phyloP scores from a whole-genome alignment of 306 rosid genomes.

The Crotalaria pallida region DNA sequence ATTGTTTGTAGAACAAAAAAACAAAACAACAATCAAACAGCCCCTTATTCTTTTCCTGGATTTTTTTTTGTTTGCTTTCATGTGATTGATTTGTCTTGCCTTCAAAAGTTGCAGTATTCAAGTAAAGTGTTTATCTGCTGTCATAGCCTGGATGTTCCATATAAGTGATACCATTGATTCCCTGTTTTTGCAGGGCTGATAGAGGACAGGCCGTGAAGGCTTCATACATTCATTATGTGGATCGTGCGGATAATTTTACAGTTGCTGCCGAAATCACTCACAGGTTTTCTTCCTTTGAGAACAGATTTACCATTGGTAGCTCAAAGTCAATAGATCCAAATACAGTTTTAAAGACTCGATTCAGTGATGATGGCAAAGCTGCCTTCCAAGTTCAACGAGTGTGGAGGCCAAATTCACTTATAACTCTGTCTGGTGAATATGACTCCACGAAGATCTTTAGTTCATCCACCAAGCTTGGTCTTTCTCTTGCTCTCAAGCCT shows the following conservation, averaged over 20 bases:
- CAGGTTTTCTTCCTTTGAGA: constrained; percentile 53
- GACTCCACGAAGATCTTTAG: constrained; percentile 53
- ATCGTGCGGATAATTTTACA: constrained; percentile 48
- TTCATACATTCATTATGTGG: constrained; percentile 71
- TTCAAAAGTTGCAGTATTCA: constrained; percentile 1
- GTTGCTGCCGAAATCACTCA: constrained; percentile 83
- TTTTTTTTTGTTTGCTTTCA: not conserved
- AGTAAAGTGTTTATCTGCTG: not conserved
- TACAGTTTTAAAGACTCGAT: constrained; percentile 61
- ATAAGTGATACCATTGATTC: not conserved
- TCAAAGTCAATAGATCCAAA: constrained; percentile 53
- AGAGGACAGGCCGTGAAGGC: constrained; percentile 72
- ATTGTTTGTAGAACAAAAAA: too few species aligned
- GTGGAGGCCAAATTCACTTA: constrained; percentile 88
- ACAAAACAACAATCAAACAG: too few species aligned
- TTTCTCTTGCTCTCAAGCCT: constrained; percentile 80
- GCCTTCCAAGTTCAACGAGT: constrained; percentile 72
- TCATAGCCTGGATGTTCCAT: not conserved
- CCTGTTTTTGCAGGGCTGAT: constrained; percentile 55
- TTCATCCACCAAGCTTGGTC: constrained; percentile 69
- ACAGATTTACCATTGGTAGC: constrained; percentile 74
- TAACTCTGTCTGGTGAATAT: constrained; percentile 76
- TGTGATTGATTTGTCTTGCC: not conserved
- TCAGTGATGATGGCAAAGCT: constrained; percentile 67
- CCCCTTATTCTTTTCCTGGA: too few species aligned